Conservation (phyloP, 306 rosid genomes). For the Trifolium pratense region DNA sequence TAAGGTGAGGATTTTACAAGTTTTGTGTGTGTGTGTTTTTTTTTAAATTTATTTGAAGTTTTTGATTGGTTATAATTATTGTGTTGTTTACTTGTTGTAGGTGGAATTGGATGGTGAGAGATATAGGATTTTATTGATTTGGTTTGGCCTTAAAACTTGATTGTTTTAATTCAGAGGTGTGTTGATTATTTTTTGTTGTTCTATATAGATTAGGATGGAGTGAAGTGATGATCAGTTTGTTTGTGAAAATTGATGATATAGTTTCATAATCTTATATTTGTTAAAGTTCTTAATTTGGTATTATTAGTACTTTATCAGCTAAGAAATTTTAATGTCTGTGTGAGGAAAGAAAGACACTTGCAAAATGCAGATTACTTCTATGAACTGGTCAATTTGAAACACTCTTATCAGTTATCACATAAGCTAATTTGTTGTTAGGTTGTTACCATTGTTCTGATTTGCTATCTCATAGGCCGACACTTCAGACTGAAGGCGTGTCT, state of each 20-base stretch:
- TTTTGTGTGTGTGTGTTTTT: background rate
- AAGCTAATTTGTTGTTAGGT: background rate
- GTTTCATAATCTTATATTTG: constrained; percentile 58
- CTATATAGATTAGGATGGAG: constrained; percentile 62
- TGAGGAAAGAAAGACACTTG: constrained; percentile 26
- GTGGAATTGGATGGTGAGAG: constrained; percentile 65
- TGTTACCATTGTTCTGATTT: constrained; percentile 19
- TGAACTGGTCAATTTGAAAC: background rate
- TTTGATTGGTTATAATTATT: constrained; percentile 31
- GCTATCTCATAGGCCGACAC: background rate
- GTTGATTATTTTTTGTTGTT: constrained; percentile 71
- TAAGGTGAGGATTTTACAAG: constrained; percentile 52
- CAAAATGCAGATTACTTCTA: constrained; percentile 25
- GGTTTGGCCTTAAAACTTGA: constrained; percentile 64
- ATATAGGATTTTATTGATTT: constrained; percentile 63
- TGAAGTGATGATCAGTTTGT: constrained; percentile 70
- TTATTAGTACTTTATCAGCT: constrained; percentile 41
- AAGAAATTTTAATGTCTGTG: constrained; percentile 42
- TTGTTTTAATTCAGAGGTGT: constrained; percentile 82
- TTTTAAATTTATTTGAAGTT: background rate
- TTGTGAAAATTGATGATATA: constrained; percentile 66
- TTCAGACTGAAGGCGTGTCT: background rate
- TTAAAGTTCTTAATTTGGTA: constrained; percentile 44
- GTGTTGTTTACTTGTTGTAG: constrained; percentile 58
- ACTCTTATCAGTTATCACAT: background rate